Percentiles rank a stretch among this genome's conserved stretches.
These are phyloP conservation scores for Bromus sterilis DNA, from an alignment of 176 grass and related monocot genomes.

Conservation along the genomic window DNA sequence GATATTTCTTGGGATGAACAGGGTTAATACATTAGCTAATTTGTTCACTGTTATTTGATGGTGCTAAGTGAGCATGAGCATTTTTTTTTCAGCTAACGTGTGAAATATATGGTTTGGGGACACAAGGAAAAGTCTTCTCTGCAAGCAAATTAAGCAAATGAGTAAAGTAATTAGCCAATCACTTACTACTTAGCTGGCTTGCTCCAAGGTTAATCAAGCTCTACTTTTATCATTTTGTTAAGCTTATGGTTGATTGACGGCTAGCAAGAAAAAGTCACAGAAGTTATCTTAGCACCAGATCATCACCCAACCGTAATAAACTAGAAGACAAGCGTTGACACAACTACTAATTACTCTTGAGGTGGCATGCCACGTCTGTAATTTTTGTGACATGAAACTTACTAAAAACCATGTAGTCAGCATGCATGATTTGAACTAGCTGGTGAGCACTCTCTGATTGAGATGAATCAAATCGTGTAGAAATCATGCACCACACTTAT, in stretches of 20 bases:
- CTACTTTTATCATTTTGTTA: conserved; percentile 20
- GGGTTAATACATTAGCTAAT: not conserved
- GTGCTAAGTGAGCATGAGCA: not conserved
- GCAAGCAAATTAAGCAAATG: not conserved
- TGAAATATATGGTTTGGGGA: not conserved
- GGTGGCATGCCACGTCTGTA: conserved; percentile 21
- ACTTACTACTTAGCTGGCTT: conserved; percentile 6
- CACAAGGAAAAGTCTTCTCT: not conserved
- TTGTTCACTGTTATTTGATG: not conserved
- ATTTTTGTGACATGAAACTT: not conserved
- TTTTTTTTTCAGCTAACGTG: not conserved
- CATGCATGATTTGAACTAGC: conserved; percentile 11
- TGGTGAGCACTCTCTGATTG: conserved; percentile 1
- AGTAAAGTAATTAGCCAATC: not conserved
- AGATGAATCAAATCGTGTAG: not conserved
- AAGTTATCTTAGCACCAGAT: conserved; percentile 26
- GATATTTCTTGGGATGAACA: not conserved
- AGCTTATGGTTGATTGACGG: conserved; percentile 41
- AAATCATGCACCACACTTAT: not conserved
- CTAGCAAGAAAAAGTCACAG: not conserved
- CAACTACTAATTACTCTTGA: not conserved
- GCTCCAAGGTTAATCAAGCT: not conserved
- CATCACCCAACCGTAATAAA: conserved; percentile 23
- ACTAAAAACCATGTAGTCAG: not conserved
- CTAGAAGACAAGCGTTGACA: conserved; percentile 15